phyloP scores from a whole-genome alignment of 345 rosid genomes.

The Citrus trifoliata region DNA sequence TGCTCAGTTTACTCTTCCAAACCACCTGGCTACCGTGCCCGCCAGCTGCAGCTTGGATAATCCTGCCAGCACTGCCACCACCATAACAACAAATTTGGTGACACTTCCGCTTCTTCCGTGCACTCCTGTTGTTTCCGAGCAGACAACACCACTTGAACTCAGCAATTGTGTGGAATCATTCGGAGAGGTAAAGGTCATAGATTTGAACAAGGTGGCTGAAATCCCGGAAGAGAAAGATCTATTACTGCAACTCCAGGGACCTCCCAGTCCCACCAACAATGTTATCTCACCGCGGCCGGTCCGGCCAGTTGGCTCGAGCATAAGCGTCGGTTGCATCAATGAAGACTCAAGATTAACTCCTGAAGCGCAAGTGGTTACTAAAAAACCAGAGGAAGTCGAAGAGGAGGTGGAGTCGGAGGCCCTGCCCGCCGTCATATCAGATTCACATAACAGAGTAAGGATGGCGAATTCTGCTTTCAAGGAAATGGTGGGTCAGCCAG shows the following conservation, averaged over 20 bases:
- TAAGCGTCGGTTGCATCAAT: conserved; percentile 58
- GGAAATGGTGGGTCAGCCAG: conserved; percentile 97
- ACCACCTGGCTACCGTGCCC: conserved; percentile 13
- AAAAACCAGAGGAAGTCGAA: conserved; percentile 60
- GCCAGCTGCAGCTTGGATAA: conserved; percentile 23
- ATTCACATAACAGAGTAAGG: conserved; percentile 76
- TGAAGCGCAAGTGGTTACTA: conserved; percentile 30
- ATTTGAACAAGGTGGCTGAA: conserved; percentile 53
- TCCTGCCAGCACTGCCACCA: conserved; percentile 10
- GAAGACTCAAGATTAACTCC: conserved; percentile 17
- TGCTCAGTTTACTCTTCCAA: conserved; percentile 38
- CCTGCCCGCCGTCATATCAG: conserved; percentile 71
- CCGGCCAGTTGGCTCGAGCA: conserved; percentile 78
- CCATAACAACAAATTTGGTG: conserved; percentile 47
- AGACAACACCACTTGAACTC: conserved; percentile 16
- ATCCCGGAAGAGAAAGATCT: conserved; percentile 59
- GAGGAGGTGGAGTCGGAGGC: conserved; percentile 70
- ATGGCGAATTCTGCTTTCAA: conserved; percentile 85
- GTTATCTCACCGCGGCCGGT: conserved; percentile 69
- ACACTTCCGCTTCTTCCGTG: conserved; percentile 78
- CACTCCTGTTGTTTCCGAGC: conserved; percentile 21
- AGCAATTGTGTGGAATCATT: conserved; percentile 35
- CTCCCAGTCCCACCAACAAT: conserved; percentile 16
- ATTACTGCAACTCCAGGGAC: conserved; percentile 57
- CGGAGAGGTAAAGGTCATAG: conserved; percentile 34